Evolutionary conservation across 1,284 basidiomycete genomes (phyloP).

Genomic region (Apiotrichum laibachii): DNA sequence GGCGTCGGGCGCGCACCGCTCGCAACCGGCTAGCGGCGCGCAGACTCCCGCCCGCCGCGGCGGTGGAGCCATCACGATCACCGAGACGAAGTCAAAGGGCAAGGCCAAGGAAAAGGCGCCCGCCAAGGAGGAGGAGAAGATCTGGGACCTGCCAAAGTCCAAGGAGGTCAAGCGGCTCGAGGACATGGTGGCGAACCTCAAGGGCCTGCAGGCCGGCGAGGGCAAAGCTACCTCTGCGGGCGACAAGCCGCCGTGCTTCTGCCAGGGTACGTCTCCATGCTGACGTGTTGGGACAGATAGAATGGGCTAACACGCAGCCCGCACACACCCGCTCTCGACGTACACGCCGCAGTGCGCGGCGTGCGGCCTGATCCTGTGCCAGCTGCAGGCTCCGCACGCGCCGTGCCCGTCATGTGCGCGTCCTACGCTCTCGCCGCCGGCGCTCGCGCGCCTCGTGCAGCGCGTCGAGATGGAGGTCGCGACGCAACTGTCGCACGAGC

Average conservation of each 20-base stretch:
- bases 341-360: slow-evolving; percentile 49
- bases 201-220: slow-evolving; percentile 31
- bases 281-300: background rate
- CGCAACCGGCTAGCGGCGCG: slow-evolving; percentile 2
- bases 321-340: slow-evolving; percentile 46
- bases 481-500: slow-evolving; percentile 36
- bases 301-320: slow-evolving; percentile 35
- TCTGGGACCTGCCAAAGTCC: slow-evolving; percentile 46
- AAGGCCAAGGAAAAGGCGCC: slow-evolving; percentile 11
- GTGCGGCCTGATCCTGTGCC: slow-evolving; percentile 50
- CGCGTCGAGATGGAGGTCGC: slow-evolving; percentile 41
- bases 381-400: slow-evolving; percentile 43
- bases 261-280: slow-evolving; percentile 44
- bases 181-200: slow-evolving; percentile 31
- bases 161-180: slow-evolving; percentile 44
- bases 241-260: slow-evolving; percentile 46
- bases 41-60: slow-evolving; percentile 12
- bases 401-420: slow-evolving; percentile 52
- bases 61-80: slow-evolving; percentile 30
- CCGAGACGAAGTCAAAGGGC: slow-evolving; percentile 14
- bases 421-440: slow-evolving; percentile 29
- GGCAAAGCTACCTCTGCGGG: slow-evolving; percentile 22
- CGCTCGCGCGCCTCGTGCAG: slow-evolving; percentile 42
- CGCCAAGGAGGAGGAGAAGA: slow-evolving; percentile 28
- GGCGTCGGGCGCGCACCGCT: slow-evolving; percentile 5